Evolutionary conservation across 1,284 basidiomycete genomes (phyloP).

Genomic region (Microbotryomycetes sp.): DNA sequence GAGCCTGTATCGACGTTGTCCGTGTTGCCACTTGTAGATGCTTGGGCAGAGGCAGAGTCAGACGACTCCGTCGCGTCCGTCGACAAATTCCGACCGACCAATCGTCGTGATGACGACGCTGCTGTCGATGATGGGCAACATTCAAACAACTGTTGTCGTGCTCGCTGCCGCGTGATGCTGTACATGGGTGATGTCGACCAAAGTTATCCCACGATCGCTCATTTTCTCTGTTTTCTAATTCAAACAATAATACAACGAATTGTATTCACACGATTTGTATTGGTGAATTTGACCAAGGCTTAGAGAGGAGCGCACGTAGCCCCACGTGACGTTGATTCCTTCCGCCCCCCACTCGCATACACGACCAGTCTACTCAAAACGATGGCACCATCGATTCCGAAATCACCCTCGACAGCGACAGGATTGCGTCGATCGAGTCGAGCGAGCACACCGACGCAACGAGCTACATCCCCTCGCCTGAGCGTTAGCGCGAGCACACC

Average conservation of each 20-base stretch:
- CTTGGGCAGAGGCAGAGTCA: neutral
- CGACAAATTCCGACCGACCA: too few species aligned
- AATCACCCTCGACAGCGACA: constrained; percentile 3
- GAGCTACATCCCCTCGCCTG: constrained; percentile 17
- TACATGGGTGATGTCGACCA: neutral
- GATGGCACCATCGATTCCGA: neutral
- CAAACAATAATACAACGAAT: neutral
- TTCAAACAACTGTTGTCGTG: neutral
- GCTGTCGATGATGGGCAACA: neutral
- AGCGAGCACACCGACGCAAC: constrained; percentile 19
- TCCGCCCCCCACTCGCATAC: neutral
- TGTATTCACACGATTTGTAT: neutral
- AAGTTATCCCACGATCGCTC: neutral
- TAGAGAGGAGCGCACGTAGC: too few species aligned
- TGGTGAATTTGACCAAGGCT: too few species aligned
- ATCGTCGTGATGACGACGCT: too few species aligned
- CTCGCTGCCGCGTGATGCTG: neutral
- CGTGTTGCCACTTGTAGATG: neutral
- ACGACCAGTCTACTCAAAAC: too few species aligned
- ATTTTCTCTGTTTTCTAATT: neutral
- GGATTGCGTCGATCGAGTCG: constrained; percentile 22
- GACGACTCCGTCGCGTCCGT: neutral
- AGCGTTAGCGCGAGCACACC: constrained; percentile 8
- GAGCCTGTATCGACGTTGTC: neutral
- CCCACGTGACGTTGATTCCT: neutral